phyloP scores from a whole-genome alignment of 2,329 filamentous ascomycete species.

The Pseudogymnoascus sp. region DNA sequence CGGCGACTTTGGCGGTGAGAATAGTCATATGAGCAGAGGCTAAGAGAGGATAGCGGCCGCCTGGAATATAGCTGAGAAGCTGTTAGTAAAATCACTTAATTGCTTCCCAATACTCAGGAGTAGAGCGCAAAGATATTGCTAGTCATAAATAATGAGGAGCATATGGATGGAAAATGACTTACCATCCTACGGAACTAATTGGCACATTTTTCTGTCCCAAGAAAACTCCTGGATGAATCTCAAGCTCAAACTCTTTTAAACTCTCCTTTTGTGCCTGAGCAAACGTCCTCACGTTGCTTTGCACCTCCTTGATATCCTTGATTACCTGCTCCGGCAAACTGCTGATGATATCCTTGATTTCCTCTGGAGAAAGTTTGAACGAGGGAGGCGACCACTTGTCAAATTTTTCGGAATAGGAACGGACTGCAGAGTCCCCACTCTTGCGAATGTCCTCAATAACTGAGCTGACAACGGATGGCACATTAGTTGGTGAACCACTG shows the following conservation, averaged over 20 bases:
- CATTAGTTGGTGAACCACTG: constrained; percentile 14
- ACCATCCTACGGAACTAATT: constrained; percentile 38
- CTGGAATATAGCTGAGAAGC: not conserved
- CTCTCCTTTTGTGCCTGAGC: constrained; percentile 38
- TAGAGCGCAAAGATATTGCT: not conserved
- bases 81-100: not conserved
- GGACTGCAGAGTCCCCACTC: constrained; percentile 41
- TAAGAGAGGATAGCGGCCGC: constrained; percentile 33
- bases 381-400: constrained; percentile 43
- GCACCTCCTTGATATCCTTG: constrained; percentile 44
- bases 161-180: constrained; percentile 23
- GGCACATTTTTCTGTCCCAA: constrained; percentile 44
- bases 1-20: constrained; percentile 45
- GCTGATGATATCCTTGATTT: constrained; percentile 39
- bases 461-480: constrained; percentile 35
- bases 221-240: constrained; percentile 41
- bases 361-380: constrained; percentile 38
- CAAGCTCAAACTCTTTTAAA: constrained; percentile 42
- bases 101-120: not conserved
- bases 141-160: not conserved
- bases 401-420: constrained; percentile 43
- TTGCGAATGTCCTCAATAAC: constrained; percentile 40
- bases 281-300: constrained; percentile 41
- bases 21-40: constrained; percentile 49
- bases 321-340: constrained; percentile 39